These are phyloP conservation scores for Brassica napus DNA, from an alignment of 345 rosid genomes.

Conservation along the genomic window Da-Ae NC_063446.1:3198501-3199000, in stretches of 20 bases:
- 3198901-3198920: slow-evolving; percentile 75
- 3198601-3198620: neutral
- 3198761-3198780: slow-evolving; percentile 69
- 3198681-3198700: slow-evolving; percentile 75
- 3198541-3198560: too few relatives aligned
- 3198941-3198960: slow-evolving; percentile 56
- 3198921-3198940: slow-evolving; percentile 89
- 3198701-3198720: slow-evolving; percentile 59
- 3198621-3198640: neutral
- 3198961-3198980: slow-evolving; percentile 88
- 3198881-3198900: slow-evolving; percentile 84
- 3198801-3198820: slow-evolving; percentile 73
- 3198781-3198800: slow-evolving; percentile 72
- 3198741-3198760: slow-evolving; percentile 74
- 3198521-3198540: too few relatives aligned
- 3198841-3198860: slow-evolving; percentile 70
- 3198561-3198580: too few relatives aligned
- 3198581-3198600: too few relatives aligned
- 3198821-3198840: slow-evolving; percentile 40
- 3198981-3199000: slow-evolving; percentile 95
- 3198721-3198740: slow-evolving; percentile 82
- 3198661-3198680: slow-evolving; percentile 90
- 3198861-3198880: slow-evolving; percentile 77
- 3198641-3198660: slow-evolving; percentile 95
- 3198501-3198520: too few relatives aligned